These are phyloP conservation scores for Paecilomyces sp. DNA, from an alignment of 2,329 filamentous ascomycete genomes.

Conservation along the genomic window DNA sequence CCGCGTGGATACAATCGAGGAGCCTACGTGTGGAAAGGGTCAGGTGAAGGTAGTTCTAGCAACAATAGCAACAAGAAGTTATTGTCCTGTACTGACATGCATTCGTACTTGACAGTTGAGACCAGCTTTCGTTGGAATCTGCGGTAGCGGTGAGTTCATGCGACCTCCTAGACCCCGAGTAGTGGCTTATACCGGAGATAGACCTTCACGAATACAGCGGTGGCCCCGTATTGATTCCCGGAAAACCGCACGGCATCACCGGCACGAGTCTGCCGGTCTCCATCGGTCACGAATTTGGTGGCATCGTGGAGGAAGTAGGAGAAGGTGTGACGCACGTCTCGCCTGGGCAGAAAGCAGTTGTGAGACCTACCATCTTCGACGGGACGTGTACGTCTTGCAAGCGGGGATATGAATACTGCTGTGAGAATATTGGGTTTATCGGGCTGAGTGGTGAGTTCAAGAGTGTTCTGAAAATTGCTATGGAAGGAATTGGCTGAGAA, in stretches of 20 bases:
- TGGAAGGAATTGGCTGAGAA: slow-evolving; percentile 46
- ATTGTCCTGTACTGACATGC: slow-evolving; percentile 2
- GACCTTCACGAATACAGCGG: slow-evolving; percentile 48
- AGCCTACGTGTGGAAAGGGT: slow-evolving; percentile 35
- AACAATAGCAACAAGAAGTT: slow-evolving; percentile 3
- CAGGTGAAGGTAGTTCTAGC: slow-evolving; percentile 36
- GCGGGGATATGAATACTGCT: slow-evolving; percentile 49
- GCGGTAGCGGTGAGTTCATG: slow-evolving; percentile 12
- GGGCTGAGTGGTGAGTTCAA: slow-evolving; percentile 36
- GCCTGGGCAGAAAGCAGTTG: slow-evolving; percentile 50
- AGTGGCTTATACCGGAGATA: slow-evolving; percentile 3
- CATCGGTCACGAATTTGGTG: slow-evolving; percentile 59
- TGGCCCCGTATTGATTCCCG: slow-evolving; percentile 43
- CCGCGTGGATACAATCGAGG: slow-evolving; percentile 21
- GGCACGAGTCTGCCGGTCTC: slow-evolving; percentile 51
- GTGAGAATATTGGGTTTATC: slow-evolving; percentile 50
- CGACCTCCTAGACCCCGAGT: not conserved
- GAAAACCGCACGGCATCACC: slow-evolving; percentile 49
- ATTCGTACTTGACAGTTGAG: slow-evolving; percentile 4
- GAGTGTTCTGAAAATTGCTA: slow-evolving; percentile 46
- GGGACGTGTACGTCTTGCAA: slow-evolving; percentile 49
- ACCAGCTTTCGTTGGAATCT: slow-evolving; percentile 21
- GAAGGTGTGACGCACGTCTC: slow-evolving; percentile 39
- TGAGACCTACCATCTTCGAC: slow-evolving; percentile 55
- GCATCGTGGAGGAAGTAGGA: slow-evolving; percentile 52